Evolutionary conservation across 306 rosid genomes (phyloP).

Genomic region (Herpetospermum pedunculosum): DNA sequence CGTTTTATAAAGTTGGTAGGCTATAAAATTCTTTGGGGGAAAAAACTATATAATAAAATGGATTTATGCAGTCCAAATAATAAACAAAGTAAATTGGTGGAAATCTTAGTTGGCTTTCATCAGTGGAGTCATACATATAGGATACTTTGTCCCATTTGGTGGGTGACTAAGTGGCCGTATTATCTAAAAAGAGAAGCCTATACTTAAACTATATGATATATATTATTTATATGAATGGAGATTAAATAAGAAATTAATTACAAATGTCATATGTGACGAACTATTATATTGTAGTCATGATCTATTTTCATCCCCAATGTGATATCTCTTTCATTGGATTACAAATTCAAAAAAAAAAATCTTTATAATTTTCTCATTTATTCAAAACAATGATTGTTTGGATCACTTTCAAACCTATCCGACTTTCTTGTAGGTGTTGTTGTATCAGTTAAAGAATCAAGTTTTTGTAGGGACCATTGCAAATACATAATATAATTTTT

Average conservation of each 20-base stretch:
- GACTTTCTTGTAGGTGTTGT: no score
- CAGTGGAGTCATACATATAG: slow-evolving; percentile 9
- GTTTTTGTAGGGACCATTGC: not conserved
- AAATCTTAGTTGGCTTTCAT: slow-evolving; percentile 50
- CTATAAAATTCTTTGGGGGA: slow-evolving; percentile 17
- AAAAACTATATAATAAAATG: slow-evolving; percentile 9
- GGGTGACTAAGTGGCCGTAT: slow-evolving; percentile 25
- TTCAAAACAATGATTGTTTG: no score
- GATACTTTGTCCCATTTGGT: slow-evolving; percentile 22
- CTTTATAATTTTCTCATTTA: no score
- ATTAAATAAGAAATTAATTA: not conserved
- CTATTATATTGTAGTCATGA: not conserved
- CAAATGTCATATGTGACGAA: not conserved
- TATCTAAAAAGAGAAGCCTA: not conserved
- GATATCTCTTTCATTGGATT: no score
- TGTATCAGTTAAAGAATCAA: not conserved
- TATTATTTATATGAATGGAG: not conserved
- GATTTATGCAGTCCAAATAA: slow-evolving; percentile 17
- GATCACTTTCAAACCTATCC: no score
- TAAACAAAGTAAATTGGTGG: slow-evolving; percentile 30
- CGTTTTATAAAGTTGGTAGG: slow-evolving; percentile 22
- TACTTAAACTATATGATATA: not conserved
- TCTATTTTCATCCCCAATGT: not conserved
- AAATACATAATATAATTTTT: no score
- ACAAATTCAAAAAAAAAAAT: no score